Evolutionary conservation across 2,329 filamentous ascomycete genomes (phyloP).

Genomic region (Shiraia sp.): DNA sequence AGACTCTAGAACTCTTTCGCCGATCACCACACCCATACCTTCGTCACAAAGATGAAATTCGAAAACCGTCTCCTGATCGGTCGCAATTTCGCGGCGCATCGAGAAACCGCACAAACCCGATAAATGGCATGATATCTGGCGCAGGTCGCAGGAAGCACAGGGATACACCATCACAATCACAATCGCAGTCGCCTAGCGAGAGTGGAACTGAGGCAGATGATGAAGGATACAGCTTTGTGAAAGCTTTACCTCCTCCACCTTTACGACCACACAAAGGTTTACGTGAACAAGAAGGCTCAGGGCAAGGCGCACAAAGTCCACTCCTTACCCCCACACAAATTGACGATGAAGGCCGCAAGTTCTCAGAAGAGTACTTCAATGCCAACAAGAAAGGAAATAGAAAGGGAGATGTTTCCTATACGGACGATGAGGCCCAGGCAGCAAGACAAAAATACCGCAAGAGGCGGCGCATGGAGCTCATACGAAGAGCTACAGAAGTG

Average conservation of each 20-base stretch:
- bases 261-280: conserved; percentile 76
- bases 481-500: conserved; percentile 63
- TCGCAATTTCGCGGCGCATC: conserved; percentile 13
- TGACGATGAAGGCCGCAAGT: conserved; percentile 50
- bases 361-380: conserved; percentile 45
- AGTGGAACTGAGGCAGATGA: conserved; percentile 96
- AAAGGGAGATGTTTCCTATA: conserved; percentile 21
- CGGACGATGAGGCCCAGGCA: conserved; percentile 42
- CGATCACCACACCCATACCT: conserved; percentile 46
- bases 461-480: conserved; percentile 87
- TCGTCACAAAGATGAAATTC: conserved; percentile 34
- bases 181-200: conserved; percentile 64
- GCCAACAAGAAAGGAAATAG: conserved; percentile 18
- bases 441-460: conserved; percentile 73
- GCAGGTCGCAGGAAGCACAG: conserved; percentile 31
- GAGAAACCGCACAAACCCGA: conserved; percentile 13
- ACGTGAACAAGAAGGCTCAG: conserved; percentile 54
- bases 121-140: conserved; percentile 27
- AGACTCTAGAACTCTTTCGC: conserved; percentile 40
- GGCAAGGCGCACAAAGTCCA: conserved; percentile 43
- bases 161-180: conserved; percentile 33
- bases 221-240: conserved; percentile 76
- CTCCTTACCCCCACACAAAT: conserved; percentile 53
- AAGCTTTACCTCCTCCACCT: conserved; percentile 81
- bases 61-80: conserved; percentile 17